Base-by-base conservation (phyloP, 306 rosid genomes). In the Trifolium repens region DNA sequence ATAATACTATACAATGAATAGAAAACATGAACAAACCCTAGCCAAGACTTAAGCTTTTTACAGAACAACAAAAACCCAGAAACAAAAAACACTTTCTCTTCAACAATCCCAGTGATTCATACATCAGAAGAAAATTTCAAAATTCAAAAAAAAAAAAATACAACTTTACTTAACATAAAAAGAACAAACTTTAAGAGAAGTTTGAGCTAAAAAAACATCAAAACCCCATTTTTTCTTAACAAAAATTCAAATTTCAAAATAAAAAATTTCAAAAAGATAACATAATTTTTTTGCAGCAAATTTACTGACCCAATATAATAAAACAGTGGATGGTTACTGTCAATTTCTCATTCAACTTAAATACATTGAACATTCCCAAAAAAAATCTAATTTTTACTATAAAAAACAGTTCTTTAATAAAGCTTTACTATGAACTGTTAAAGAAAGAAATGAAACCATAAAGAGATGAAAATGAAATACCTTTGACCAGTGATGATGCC, bases 401-500 rank as follows among this genome's bases (percentile, higher is more conserved):
- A 50, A 37, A 58, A 14, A 61, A 52, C 3, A 47, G 34, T 52
- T 76, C 9, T 39, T 71, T 69, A 26, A 13, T 12, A 8, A 1
- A 32, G 27, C 43, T 17, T 24, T 14, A 15, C 11, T 46, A 13
- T 49, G 67, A 69, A 58, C 17, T 73, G 44, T 22, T 12, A 64
- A 72, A 62, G 15, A 69, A 67, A 81, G 37, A 71, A 75, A 67
- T 39, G 13, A 32, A 49, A 42, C 13, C 5, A 34, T 2, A 17
- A 54, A n/a, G 54, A 24, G 5, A 55, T 11, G 77, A 84, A 58
- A 13, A 72, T 53, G 50, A 82, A 81, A 74, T 87, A 88, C 91
- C 92, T 81, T 84, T 69, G 85, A 87, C 87, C 32, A 76, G 52
- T 8, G 57, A 82, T 83, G 85, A 50, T 49, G 17, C 75, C 84